Evolutionary conservation across 192 early-diverging fungal species (phyloP), one percentile per base, ranked within the genome.

Genomic region (Blastocladiella britannica): DNA sequence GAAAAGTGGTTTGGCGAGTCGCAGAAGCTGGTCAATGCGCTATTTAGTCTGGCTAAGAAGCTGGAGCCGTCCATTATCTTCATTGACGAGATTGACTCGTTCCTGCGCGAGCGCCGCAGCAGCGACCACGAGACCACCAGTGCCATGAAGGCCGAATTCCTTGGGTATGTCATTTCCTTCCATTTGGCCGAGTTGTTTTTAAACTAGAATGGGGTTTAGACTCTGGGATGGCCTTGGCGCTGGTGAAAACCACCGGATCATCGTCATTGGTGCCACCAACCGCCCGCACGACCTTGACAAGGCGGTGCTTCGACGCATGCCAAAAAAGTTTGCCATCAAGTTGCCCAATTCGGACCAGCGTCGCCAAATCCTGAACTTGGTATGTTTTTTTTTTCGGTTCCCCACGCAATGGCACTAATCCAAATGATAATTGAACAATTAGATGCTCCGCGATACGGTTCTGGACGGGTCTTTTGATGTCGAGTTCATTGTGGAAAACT

Each of bases 101-200:
- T 99, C 66, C 65, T 99, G 61, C 76, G 92, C 25, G 91, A 95
- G 52, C 78, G 91, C 43, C 65, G 75, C 62, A 85, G 76, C 52
- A 82, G 74, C 43, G 95, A 99, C 67, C 92, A 99, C 62, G 95
- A 99, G 70, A 89, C 88, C 31, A 97, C 89, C 47, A 74, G 79
- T 31, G 95, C 95, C 78, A 99, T 99, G 93, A 99, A 99, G 74
- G 93, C 95, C 23, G 95, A 97, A 72, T 99, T 97, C 65, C 97
- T 99, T 91, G 71, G 63, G 63, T 73, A 52, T n/a, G 51, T 12
- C 15, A 23, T 26, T 5, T n/a, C 26, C 28, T 37, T 20, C 53
- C 23, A 0, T 28, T 23, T 63, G 22, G 15, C 25, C 15, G 6
- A 18, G 9, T 47, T 61, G 30, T 2, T 58, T 53, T n/a, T 7